Percentiles rank a stretch among this genome's conserved stretches.
phyloP scores from a whole-genome alignment of 106 monocot species.

The Alisma plantagoaquatica region DNA sequence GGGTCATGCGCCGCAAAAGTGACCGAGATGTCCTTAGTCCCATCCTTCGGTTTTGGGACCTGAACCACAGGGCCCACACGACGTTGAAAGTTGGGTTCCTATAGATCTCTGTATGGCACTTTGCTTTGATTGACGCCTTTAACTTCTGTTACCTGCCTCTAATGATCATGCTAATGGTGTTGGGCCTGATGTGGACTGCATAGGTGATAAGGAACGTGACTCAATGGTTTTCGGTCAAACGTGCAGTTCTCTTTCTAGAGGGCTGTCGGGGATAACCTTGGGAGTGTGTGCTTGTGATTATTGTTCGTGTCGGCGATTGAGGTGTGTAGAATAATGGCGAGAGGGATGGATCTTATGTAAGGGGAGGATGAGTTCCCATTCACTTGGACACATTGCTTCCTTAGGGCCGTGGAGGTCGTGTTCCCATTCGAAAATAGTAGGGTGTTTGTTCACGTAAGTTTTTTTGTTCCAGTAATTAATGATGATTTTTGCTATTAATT shows the following conservation, averaged over 20 bases:
- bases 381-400: constrained; percentile 97
- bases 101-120: constrained; percentile 81
- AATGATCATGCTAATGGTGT: constrained; percentile 51
- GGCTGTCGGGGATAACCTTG: constrained; percentile 60
- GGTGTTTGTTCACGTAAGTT: constrained; percentile 90
- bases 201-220: constrained; percentile 96
- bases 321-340: constrained; percentile 61
- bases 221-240: constrained; percentile 84
- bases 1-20: constrained; percentile 50
- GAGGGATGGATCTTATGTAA: constrained; percentile 80
- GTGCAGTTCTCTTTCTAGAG: constrained; percentile 80
- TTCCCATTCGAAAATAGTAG: constrained; percentile 96
- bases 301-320: constrained; percentile 91
- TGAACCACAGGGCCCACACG: constrained; percentile 67
- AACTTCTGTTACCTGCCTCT: constrained; percentile 67
- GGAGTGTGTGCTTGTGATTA: constrained; percentile 82
- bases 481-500: no score
- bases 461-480: no score
- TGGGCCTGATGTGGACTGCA: constrained; percentile 88
- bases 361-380: constrained; percentile 99
- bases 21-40: constrained; percentile 50
- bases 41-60: constrained; percentile 39
- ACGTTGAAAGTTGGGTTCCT: constrained; percentile 61
- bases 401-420: constrained; percentile 73
- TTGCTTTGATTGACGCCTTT: constrained; percentile 82